phyloP scores from a whole-genome alignment of 805 yeast species.

The Ogataea paraovalis region DNA sequence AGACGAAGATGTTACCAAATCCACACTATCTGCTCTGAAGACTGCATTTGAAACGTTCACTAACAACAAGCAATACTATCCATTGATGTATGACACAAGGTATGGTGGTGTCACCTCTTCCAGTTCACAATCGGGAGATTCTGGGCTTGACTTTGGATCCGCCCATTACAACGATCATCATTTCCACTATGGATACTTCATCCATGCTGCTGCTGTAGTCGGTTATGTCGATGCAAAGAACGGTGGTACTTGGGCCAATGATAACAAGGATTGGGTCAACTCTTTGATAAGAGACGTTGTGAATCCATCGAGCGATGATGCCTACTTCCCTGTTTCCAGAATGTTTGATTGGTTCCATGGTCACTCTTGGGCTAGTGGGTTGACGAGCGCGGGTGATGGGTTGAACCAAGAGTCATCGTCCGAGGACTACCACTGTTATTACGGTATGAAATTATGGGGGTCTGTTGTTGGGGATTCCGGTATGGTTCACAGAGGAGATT shows the following conservation, averaged over 20 bases:
- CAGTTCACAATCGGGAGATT: slow-evolving; percentile 41
- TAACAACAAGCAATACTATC: slow-evolving; percentile 41
- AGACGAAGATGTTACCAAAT: slow-evolving; percentile 41
- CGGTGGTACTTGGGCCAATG: slow-evolving; percentile 51
- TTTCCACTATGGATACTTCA: slow-evolving; percentile 52
- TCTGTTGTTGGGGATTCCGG: slow-evolving; percentile 47
- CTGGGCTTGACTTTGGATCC: slow-evolving; percentile 46
- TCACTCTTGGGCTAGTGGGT: slow-evolving; percentile 76
- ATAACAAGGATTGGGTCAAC: slow-evolving; percentile 49
- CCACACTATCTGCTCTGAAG: slow-evolving; percentile 45
- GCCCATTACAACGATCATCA: slow-evolving; percentile 55
- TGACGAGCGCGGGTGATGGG: slow-evolving; percentile 68
- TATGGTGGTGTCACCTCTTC: slow-evolving; percentile 56
- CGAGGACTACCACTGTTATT: slow-evolving; percentile 70
- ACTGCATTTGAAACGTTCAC: slow-evolving; percentile 40
- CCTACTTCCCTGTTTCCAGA: slow-evolving; percentile 60
- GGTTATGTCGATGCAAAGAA: slow-evolving; percentile 48
- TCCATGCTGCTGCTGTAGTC: slow-evolving; percentile 62
- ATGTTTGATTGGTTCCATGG: slow-evolving; percentile 75
- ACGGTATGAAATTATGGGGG: slow-evolving; percentile 67
- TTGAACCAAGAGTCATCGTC: slow-evolving; percentile 72
- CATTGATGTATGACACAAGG: slow-evolving; percentile 52
- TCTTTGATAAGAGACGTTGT: slow-evolving; percentile 65
- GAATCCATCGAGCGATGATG: slow-evolving; percentile 51
- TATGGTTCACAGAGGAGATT: slow-evolving; percentile 50